Evolutionary conservation across 169 alveolate species (phyloP).

Genomic region (Plasmodium falciparum): DNA sequence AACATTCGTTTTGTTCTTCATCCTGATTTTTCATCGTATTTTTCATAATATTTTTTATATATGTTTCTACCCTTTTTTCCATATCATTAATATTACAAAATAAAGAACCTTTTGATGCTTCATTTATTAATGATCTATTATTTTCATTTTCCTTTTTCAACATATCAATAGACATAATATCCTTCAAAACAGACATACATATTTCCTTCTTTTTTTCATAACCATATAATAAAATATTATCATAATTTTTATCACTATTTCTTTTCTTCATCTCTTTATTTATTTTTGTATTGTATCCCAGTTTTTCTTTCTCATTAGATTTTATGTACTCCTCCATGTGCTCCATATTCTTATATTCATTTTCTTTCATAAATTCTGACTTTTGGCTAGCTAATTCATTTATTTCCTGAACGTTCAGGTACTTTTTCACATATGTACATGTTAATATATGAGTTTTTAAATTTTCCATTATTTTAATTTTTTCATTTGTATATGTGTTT

Average conservation of each 20-base stretch:
- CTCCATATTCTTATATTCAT: no score
- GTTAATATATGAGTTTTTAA: background rate
- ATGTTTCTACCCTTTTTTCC: conserved; percentile 2
- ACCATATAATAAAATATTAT: no score
- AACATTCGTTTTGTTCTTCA: conserved; percentile 16
- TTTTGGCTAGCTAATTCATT: background rate
- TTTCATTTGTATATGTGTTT: conserved; percentile 4
- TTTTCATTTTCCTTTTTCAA: background rate
- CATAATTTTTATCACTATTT: no score
- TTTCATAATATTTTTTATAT: background rate
- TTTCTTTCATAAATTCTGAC: background rate
- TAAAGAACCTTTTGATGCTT: background rate
- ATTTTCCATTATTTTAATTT: background rate
- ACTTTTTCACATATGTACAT: no score
- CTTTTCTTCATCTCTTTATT: no score
- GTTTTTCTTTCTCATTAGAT: background rate
- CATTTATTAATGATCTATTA: background rate
- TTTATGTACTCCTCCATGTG: background rate
- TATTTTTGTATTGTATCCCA: no score
- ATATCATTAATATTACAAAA: background rate
- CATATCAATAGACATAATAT: no score
- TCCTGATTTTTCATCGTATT: background rate
- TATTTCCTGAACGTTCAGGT: no score
- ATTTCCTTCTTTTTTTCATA: no score
- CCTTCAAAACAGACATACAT: no score